Base-by-base conservation (phyloP, 305 asterid species). In the Coffea humblotiana region DNA sequence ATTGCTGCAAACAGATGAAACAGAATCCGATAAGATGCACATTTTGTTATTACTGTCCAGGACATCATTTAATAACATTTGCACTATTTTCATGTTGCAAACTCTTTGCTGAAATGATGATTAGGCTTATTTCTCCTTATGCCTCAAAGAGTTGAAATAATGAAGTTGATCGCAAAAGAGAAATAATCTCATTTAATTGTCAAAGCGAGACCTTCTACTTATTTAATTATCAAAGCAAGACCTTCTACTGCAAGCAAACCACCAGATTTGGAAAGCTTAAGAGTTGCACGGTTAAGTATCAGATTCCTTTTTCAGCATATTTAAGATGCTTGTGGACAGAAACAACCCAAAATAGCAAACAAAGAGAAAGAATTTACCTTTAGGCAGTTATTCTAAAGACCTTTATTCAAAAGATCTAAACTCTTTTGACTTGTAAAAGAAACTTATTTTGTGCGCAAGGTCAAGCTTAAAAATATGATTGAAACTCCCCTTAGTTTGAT, bases 1-100 rank as follows among this genome's bases (percentile, higher is more conserved):
- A 69, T 92, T 86, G 90, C 98, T 96, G 94, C 52, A 86, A 81
- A 54, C 74, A 76, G 48, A 48, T 61, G 78, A 32, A 69, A 69
- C 16, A 52, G 65, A 70, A 77, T 72, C 72, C 76, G 40, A 83
- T 35, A 37, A 40, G 77, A 70, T 60, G 29, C 71, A 40, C 23
- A 16, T 27, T 51, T 10, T 9, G 8, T 15, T 77, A 71, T 69
- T 27, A 61, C 64, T 43, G 52, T 7, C 69, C 27, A 67, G 23
- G 29, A 32, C 27, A 54, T 23, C 10, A 58, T 11, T 70, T 56
- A 19, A 52, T 37, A 40, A 63, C n/a, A 9, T 49, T 15, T 27
- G 37, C 76, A 72, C 25, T 71, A 19, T 25, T 12, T 45, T 14
- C 16, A 14, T 61, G 16, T 15, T 51, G 40, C 54, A 75, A 75